These are phyloP conservation scores for Alternaria angustiovoidea DNA, from an alignment of 2,329 filamentous ascomycete genomes.

Conservation along the genomic window DNA sequence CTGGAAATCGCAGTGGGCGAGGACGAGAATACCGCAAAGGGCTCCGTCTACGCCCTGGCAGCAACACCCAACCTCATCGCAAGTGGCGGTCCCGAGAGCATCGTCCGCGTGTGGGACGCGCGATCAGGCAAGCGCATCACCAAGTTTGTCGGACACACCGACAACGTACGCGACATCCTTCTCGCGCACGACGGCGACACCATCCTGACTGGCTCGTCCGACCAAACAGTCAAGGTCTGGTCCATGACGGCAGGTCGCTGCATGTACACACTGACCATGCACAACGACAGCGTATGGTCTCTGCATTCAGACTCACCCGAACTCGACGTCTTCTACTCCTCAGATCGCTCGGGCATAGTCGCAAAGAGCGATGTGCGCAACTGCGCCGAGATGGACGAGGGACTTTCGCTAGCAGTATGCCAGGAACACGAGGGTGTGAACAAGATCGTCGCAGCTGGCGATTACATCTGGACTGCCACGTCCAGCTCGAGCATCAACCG, in stretches of 20 bases:
- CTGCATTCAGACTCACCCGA: slow-evolving; percentile 87
- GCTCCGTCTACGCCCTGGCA: slow-evolving; percentile 90
- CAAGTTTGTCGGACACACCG: slow-evolving; percentile 95
- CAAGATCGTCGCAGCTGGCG: slow-evolving; percentile 69
- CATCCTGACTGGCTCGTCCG: slow-evolving; percentile 92
- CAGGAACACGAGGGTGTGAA: slow-evolving; percentile 88
- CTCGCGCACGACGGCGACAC: slow-evolving; percentile 89
- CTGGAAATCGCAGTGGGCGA: slow-evolving; percentile 86
- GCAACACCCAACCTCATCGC: slow-evolving; percentile 83
- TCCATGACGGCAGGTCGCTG: slow-evolving; percentile 93
- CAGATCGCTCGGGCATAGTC: slow-evolving; percentile 89
- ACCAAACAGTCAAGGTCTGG: slow-evolving; percentile 98
- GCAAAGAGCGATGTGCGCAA: slow-evolving; percentile 92
- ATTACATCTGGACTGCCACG: slow-evolving; percentile 89
- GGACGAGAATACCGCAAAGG: slow-evolving; percentile 85
- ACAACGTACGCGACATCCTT: slow-evolving; percentile 90
- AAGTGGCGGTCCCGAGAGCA: slow-evolving; percentile 92
- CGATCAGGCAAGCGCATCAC: slow-evolving; percentile 88
- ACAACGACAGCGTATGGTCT: slow-evolving; percentile 98
- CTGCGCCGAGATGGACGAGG: slow-evolving; percentile 81
- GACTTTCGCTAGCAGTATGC: slow-evolving; percentile 86
- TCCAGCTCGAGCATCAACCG: slow-evolving; percentile 91
- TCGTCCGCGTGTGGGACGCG: slow-evolving; percentile 90
- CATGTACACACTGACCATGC: slow-evolving; percentile 98
- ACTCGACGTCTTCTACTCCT: slow-evolving; percentile 91